Conservation (phyloP, 2,329 filamentous ascomycete genomes). For the Cladosporium cucumerinum region DNA sequence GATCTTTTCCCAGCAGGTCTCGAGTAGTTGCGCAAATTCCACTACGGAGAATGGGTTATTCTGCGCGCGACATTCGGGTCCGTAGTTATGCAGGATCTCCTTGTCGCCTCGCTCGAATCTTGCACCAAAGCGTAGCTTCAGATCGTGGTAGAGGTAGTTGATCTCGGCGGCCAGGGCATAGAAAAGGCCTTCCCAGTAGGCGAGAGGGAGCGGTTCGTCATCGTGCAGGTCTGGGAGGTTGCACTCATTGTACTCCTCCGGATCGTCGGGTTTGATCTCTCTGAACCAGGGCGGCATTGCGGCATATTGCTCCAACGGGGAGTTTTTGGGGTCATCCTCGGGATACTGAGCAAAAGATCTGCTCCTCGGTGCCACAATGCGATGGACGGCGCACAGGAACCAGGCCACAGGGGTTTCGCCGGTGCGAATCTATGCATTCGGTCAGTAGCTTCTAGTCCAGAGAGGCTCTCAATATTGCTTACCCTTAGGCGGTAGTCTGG, state of each 20-base stretch:
- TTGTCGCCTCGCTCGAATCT: slow-evolving; percentile 14
- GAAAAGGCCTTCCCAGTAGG: slow-evolving; percentile 23
- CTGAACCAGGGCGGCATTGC: slow-evolving; percentile 11
- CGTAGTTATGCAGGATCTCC: slow-evolving; percentile 20
- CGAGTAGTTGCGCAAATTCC: slow-evolving; percentile 23
- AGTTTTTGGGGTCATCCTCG: background rate
- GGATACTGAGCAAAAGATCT: background rate
- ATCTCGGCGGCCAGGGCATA: slow-evolving; percentile 25
- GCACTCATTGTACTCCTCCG: background rate
- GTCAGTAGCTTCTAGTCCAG: background rate
- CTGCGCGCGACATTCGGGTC: slow-evolving; percentile 6
- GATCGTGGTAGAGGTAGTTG: slow-evolving; percentile 19
- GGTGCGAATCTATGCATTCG: slow-evolving; percentile 5
- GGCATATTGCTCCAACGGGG: background rate
- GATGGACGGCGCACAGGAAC: slow-evolving; percentile 6
- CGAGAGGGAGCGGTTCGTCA: slow-evolving; percentile 11
- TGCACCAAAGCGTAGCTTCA: slow-evolving; percentile 18
- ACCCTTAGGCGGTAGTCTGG: background rate
- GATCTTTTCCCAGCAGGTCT: slow-evolving; percentile 22
- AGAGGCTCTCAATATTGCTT: background rate
- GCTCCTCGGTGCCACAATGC: slow-evolving; percentile 6
- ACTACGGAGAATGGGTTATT: slow-evolving; percentile 18
- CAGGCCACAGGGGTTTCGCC: slow-evolving; percentile 2
- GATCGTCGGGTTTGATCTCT: background rate
- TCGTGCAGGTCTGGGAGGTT: slow-evolving; percentile 6